These are phyloP conservation scores for Hemerocallis citrina DNA, from an alignment of 106 monocot species.

Conservation along the genomic window DNA sequence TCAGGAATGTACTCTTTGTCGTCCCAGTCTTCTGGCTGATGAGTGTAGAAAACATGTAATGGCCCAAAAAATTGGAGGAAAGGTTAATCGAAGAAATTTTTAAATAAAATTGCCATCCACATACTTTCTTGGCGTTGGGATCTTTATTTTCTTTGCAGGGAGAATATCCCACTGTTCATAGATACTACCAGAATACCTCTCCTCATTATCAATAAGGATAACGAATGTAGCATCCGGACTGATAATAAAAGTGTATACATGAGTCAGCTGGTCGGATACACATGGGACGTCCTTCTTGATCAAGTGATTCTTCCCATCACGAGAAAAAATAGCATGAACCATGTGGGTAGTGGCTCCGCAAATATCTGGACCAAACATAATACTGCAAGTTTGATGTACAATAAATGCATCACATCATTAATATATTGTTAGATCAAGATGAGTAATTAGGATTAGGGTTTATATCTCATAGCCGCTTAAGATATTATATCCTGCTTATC, in stretches of 20 bases:
- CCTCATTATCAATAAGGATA: constrained; percentile 53
- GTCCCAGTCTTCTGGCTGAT: constrained; percentile 75
- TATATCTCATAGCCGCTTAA: too few relatives aligned
- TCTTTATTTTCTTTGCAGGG: constrained; percentile 64
- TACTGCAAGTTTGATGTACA: constrained; percentile 21
- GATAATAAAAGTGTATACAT: constrained; percentile 65
- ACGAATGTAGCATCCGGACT: constrained; percentile 50
- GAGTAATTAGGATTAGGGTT: too few relatives aligned
- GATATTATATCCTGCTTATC: too few relatives aligned
- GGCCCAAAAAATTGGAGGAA: not conserved
- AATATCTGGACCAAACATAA: constrained; percentile 77
- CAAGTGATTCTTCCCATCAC: constrained; percentile 51
- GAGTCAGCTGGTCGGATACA: constrained; percentile 59
- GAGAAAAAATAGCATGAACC: constrained; percentile 60
- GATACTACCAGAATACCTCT: constrained; percentile 54
- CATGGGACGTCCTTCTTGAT: constrained; percentile 60
- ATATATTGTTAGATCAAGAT: too few relatives aligned
- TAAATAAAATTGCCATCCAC: not conserved
- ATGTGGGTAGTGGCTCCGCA: constrained; percentile 52
- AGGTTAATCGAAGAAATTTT: not conserved
- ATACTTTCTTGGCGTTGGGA: constrained; percentile 59
- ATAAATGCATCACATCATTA: not conserved
- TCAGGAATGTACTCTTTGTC: constrained; percentile 56
- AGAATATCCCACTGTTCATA: constrained; percentile 54
- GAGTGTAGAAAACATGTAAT: not conserved